Evolutionary conservation across 441 rosid genomes (phyloP), one percentile per base, ranked within the genome.

Genomic region (Breynia disticha): DNA sequence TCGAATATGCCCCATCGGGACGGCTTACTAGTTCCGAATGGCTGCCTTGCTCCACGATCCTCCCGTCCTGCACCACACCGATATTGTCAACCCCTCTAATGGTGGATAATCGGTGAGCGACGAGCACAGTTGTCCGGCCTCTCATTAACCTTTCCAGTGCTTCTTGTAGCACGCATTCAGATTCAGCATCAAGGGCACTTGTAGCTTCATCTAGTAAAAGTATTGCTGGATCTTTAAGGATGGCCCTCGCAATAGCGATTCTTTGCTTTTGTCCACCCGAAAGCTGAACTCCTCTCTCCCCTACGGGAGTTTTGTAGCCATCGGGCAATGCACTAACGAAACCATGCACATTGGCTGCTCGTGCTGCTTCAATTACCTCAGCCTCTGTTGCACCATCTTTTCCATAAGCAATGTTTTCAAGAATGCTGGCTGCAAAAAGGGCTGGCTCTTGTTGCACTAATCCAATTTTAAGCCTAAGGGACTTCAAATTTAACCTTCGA

Each of bases 361-460:
- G 74, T 24, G 85, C 82, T 52, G 66, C 65, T 57, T 54, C 53
- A 4, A 80, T 71, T 60, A 94, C 96, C 58, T 80, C 80, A 0
- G 77, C 68, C 65, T 75, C 78, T 50, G 37, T 75, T 12, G 75
- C 76, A 38, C 63, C 41, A n/a, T 58, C 62, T 28, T 67, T 68
- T 4, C 97, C 97, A 38, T 93, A 88, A 1, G 93, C 90, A 43
- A 93, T 93, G 79, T 93, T 93, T 19, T 93, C 98, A 3, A 88
- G 80, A 71, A 93, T 88, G 74, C 88, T 93, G 12, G 97, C 67
- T 0, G 97, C 95, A 48, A 93, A 93, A 1, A 93, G 85, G 14
- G 86, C 91, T 19, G 97, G 98, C 72, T 93, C 98, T 74, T 93
- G 98, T 70, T 93, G 98, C 46, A 93, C 98, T 62, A 93, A 73